Conservation (phyloP, 768 basidiomycete genomes). For the Aureoboletus auriporus region DNA sequence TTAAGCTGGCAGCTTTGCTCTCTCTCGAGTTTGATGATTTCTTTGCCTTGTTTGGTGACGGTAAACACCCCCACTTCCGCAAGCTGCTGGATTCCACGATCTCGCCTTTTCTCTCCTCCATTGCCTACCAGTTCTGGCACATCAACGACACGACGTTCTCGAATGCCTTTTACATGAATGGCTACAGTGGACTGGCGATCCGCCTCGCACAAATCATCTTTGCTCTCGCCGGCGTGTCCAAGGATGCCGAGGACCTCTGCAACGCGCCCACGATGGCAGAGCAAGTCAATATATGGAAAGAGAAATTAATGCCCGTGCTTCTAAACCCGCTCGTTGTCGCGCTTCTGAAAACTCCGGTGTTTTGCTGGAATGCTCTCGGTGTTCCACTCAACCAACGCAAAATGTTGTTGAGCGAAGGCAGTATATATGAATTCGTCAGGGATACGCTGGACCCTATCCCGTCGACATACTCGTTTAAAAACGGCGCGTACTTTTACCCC, state of each 20-base stretch:
- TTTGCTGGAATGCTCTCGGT: slow-evolving; percentile 78
- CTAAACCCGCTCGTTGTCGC: slow-evolving; percentile 55
- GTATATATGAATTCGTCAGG: slow-evolving; percentile 45
- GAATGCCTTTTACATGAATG: slow-evolving; percentile 60
- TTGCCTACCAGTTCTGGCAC: slow-evolving; percentile 76
- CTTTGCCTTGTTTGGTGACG: slow-evolving; percentile 65
- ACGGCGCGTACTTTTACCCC: slow-evolving; percentile 66
- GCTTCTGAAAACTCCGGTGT: slow-evolving; percentile 38
- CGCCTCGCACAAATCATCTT: slow-evolving; percentile 58
- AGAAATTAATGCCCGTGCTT: slow-evolving; percentile 57
- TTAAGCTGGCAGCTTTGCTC: slow-evolving; percentile 68
- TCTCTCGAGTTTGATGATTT: slow-evolving; percentile 56
- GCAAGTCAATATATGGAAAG: slow-evolving; percentile 61
- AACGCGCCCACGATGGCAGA: slow-evolving; percentile 48
- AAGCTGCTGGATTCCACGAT: slow-evolving; percentile 55
- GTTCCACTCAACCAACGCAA: slow-evolving; percentile 68
- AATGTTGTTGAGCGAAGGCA: slow-evolving; percentile 53
- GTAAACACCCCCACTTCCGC: slow-evolving; percentile 57
- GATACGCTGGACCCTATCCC: slow-evolving; percentile 51
- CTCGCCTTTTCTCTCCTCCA: slow-evolving; percentile 64
- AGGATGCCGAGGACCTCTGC: slow-evolving; percentile 54
- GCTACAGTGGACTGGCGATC: slow-evolving; percentile 67
- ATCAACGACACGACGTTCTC: slow-evolving; percentile 48
- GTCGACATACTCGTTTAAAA: slow-evolving; percentile 48
- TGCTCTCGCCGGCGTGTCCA: slow-evolving; percentile 51